Conservation (phyloP, 2,329 filamentous ascomycete genomes). For the Colletotrichum shisoi region DNA sequence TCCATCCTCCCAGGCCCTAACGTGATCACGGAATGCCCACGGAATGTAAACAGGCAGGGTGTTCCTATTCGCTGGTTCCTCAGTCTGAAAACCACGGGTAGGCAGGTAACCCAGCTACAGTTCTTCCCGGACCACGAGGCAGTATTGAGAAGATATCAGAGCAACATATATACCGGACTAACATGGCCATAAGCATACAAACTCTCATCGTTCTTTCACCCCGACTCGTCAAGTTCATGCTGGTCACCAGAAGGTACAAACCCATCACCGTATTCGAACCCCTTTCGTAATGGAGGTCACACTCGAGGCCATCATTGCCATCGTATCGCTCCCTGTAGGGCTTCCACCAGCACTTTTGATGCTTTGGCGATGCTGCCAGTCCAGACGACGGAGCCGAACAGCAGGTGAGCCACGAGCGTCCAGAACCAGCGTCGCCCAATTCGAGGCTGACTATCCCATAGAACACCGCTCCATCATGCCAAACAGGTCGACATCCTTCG, state of each 20-base stretch:
- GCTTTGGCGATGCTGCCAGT: conserved; percentile 10
- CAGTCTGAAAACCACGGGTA: background rate
- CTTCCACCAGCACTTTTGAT: conserved; percentile 17
- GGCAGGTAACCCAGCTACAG: too few relatives aligned
- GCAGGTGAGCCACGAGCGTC: background rate
- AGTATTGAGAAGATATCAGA: too few relatives aligned
- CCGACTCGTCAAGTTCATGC: background rate
- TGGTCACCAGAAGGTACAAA: background rate
- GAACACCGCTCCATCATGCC: background rate
- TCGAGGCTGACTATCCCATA: background rate
- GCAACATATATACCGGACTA: background rate
- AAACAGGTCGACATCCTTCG: background rate
- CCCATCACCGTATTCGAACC: too few relatives aligned
- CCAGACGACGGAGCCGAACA: background rate
- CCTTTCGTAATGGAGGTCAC: conserved; percentile 18
- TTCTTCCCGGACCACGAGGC: background rate
- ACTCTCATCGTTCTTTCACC: background rate
- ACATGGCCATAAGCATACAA: background rate
- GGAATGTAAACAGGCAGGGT: too few relatives aligned
- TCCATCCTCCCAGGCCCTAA: background rate
- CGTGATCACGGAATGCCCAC: background rate
- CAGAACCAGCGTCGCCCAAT: background rate
- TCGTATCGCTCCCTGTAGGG: conserved; percentile 13
- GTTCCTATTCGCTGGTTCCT: conserved; percentile 1
- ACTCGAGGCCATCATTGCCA: conserved; percentile 27